Evolutionary conservation across 106 monocot genomes (phyloP).

Genomic region (Dendrobium catenatum): DNA sequence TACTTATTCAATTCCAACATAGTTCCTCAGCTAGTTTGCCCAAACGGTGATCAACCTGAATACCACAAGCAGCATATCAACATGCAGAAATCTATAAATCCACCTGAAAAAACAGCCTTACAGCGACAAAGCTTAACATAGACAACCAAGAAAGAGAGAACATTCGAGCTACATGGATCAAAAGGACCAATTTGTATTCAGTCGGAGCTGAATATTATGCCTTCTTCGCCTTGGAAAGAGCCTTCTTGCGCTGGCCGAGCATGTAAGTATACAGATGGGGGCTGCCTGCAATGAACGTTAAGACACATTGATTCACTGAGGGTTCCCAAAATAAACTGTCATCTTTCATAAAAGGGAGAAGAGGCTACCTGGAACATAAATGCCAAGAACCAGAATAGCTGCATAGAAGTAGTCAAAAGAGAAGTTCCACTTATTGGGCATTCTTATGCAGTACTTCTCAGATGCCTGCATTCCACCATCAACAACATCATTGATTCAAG

Average conservation of each 20-base stretch:
- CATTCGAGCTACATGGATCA: too few relatives aligned
- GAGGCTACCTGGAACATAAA: constrained; percentile 45
- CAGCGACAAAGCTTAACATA: too few relatives aligned
- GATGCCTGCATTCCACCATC: constrained; percentile 25
- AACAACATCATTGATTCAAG: too few relatives aligned
- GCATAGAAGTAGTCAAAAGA: constrained; percentile 62
- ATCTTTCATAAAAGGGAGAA: background rate
- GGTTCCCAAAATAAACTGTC: background rate
- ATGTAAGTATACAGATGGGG: constrained; percentile 23
- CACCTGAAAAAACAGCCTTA: too few relatives aligned
- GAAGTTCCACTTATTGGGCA: constrained; percentile 70
- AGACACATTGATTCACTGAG: background rate
- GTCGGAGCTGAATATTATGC: background rate
- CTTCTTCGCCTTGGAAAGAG: constrained; percentile 20
- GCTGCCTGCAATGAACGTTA: constrained; percentile 15
- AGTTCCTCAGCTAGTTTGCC: too few relatives aligned
- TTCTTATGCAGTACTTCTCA: constrained; percentile 62
- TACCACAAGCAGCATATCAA: too few relatives aligned
- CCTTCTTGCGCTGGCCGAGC: constrained; percentile 26
- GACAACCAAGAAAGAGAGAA: too few relatives aligned
- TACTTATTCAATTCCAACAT: too few relatives aligned
- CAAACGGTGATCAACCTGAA: too few relatives aligned
- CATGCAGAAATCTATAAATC: too few relatives aligned
- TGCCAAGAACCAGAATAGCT: constrained; percentile 32
- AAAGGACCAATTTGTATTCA: too few relatives aligned